These are phyloP conservation scores for Coniochaeta prunicola DNA, from an alignment of 2,329 filamentous ascomycete genomes.

Conservation along the genomic window DNA sequence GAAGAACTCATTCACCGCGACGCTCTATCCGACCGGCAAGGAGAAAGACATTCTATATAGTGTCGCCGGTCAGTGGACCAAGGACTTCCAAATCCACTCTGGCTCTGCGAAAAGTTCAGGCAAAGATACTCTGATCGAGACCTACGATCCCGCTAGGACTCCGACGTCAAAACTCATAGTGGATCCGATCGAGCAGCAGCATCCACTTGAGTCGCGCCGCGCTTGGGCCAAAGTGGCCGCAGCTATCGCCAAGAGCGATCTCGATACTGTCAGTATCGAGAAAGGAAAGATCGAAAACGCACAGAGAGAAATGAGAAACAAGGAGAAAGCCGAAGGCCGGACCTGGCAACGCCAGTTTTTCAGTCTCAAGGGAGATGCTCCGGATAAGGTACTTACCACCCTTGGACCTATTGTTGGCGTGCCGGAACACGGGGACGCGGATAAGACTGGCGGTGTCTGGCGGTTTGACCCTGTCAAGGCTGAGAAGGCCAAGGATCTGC, in stretches of 20 bases:
- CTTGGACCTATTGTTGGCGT: constrained; percentile 41
- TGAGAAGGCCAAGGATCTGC: constrained; percentile 29
- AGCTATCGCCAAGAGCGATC: constrained; percentile 73
- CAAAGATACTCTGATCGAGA: constrained; percentile 41
- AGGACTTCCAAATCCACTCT: constrained; percentile 70
- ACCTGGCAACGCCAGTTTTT: constrained; percentile 86
- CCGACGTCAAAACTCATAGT: constrained; percentile 63
- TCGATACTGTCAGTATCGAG: constrained; percentile 70
- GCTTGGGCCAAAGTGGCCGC: constrained; percentile 83
- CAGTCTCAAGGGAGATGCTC: constrained; percentile 35
- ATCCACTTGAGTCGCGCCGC: constrained; percentile 77
- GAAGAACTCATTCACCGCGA: constrained; percentile 83
- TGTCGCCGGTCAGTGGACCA: constrained; percentile 87
- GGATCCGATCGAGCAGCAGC: constrained; percentile 68
- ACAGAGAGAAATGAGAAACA: constrained; percentile 66
- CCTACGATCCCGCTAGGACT: constrained; percentile 51
- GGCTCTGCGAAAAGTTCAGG: constrained; percentile 46
- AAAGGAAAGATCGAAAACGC: constrained; percentile 88
- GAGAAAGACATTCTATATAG: constrained; percentile 73
- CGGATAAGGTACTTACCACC: constrained; percentile 35
- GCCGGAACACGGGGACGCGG: constrained; percentile 42
- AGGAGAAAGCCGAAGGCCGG: constrained; percentile 66
- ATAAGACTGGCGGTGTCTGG: constrained; percentile 56
- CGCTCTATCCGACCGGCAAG: constrained; percentile 61
- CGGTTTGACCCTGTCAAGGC: constrained; percentile 42